phyloP scores from a whole-genome alignment of 1,284 basidiomycete species.

The Anthracocystis walkeri region DNA sequence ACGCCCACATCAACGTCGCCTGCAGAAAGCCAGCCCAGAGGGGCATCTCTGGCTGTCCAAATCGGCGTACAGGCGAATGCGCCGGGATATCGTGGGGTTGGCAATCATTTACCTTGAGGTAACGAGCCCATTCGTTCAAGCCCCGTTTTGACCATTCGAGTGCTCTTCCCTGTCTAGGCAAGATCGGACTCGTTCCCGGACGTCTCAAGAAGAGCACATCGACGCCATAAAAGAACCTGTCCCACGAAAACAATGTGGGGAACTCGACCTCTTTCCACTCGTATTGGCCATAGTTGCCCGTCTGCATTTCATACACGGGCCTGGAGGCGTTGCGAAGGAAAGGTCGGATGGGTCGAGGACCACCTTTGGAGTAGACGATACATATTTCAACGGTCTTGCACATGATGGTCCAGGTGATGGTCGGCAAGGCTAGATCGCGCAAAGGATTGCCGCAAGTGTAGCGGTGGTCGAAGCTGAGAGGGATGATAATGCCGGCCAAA shows the following conservation, averaged over 20 bases:
- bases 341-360: constrained; percentile 34
- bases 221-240: constrained; percentile 24
- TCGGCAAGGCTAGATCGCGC: constrained; percentile 33
- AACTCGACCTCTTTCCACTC: constrained; percentile 36
- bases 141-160: constrained; percentile 36
- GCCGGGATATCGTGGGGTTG: constrained; percentile 21
- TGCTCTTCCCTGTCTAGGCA: constrained; percentile 28
- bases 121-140: constrained; percentile 34
- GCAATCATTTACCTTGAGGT: constrained; percentile 25
- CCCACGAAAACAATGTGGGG: constrained; percentile 14
- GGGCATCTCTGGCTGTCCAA: constrained; percentile 40
- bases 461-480: constrained; percentile 19
- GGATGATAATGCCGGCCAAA: constrained; percentile 4
- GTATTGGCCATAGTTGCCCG: constrained; percentile 18
- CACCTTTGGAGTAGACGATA: constrained; percentile 23
- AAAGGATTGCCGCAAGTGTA: constrained; percentile 41
- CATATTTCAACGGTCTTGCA: constrained; percentile 41
- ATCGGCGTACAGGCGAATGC: constrained; percentile 36
- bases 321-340: constrained; percentile 9
- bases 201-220: constrained; percentile 28
- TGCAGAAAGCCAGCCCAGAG: constrained; percentile 16
- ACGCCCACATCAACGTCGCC: constrained; percentile 8
- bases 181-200: constrained; percentile 23
- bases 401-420: constrained; percentile 33
- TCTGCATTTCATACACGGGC: constrained; percentile 17